Conservation (phyloP, 2,329 filamentous ascomycete species). For the Colletotrichum abscissum region DNA sequence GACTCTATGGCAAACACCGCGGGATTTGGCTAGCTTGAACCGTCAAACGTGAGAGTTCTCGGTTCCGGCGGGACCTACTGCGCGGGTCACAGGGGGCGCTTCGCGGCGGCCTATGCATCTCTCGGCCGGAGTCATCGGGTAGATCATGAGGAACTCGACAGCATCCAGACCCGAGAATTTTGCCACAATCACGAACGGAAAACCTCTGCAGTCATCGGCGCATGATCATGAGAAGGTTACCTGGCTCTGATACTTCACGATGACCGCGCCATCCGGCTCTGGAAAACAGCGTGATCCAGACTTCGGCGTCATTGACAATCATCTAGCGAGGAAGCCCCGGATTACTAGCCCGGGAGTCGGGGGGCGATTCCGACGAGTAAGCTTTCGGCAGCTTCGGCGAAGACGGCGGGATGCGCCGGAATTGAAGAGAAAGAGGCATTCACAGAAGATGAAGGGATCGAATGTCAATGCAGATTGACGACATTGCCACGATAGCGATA, state of each 20-base stretch:
- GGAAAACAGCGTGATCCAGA: background rate
- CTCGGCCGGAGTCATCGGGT: background rate
- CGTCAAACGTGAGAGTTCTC: too few relatives aligned
- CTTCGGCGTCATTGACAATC: background rate
- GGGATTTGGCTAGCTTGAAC: too few relatives aligned
- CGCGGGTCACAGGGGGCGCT: too few relatives aligned
- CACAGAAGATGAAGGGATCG: too few relatives aligned
- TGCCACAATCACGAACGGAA: background rate
- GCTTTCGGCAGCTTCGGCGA: background rate
- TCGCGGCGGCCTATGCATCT: background rate
- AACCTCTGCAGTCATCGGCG: too few relatives aligned
- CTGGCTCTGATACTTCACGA: background rate
- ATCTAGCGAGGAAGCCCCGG: background rate
- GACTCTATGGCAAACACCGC: too few relatives aligned
- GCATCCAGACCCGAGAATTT: background rate
- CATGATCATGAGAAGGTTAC: too few relatives aligned
- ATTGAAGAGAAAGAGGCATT: background rate
- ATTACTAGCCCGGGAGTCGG: background rate
- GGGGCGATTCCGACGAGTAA: background rate
- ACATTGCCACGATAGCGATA: too few relatives aligned
- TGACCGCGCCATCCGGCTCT: background rate
- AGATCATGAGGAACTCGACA: background rate
- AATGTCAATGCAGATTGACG: too few relatives aligned
- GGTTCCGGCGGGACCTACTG: too few relatives aligned
- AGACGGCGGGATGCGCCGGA: background rate